Evolutionary conservation across 2,329 filamentous ascomycete species (phyloP).

Genomic region (Neurospora sp.): DNA sequence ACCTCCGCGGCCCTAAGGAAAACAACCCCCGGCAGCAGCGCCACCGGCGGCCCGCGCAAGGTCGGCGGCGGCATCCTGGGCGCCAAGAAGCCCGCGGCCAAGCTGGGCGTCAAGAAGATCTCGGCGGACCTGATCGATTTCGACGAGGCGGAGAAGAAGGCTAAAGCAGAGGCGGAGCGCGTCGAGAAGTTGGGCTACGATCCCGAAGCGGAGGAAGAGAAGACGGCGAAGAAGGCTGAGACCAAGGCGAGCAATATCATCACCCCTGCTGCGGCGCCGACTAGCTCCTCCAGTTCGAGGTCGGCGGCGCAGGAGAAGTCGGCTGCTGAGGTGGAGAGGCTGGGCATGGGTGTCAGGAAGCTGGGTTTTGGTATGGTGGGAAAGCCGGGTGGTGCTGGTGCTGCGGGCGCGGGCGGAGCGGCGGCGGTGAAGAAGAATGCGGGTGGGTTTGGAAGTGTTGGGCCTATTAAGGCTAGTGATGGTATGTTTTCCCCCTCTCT

Average conservation of each 20-base stretch:
- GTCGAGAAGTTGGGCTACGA: constrained; percentile 95
- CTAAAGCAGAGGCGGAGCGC: constrained; percentile 92
- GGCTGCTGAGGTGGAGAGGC: constrained; percentile 71
- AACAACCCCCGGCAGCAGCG: constrained; percentile 49
- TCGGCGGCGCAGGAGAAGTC: constrained; percentile 49
- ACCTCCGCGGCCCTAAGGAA: constrained; percentile 79
- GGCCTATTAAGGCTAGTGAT: constrained; percentile 58
- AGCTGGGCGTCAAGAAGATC: constrained; percentile 90
- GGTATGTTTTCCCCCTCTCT: constrained; percentile 38
- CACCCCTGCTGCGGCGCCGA: constrained; percentile 54
- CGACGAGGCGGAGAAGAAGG: constrained; percentile 93
- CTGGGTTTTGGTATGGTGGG: constrained; percentile 84
- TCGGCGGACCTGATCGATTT: constrained; percentile 74
- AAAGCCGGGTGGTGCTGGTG: constrained; percentile 39
- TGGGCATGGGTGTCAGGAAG: constrained; percentile 80
- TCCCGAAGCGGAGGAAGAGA: constrained; percentile 68
- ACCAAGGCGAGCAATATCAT: constrained; percentile 50
- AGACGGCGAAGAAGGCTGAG: constrained; percentile 28
- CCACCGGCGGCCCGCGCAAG: constrained; percentile 65
- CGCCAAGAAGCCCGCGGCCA: constrained; percentile 68
- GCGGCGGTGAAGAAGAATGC: constrained; percentile 55
- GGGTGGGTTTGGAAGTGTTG: constrained; percentile 79
- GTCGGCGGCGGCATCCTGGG: constrained; percentile 61
- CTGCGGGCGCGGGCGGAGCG: constrained; percentile 26
- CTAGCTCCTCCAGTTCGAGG: constrained; percentile 57